Evolutionary conservation across 129 eudicot species (phyloP).

Genomic region (Flaveria bidentis): DNA sequence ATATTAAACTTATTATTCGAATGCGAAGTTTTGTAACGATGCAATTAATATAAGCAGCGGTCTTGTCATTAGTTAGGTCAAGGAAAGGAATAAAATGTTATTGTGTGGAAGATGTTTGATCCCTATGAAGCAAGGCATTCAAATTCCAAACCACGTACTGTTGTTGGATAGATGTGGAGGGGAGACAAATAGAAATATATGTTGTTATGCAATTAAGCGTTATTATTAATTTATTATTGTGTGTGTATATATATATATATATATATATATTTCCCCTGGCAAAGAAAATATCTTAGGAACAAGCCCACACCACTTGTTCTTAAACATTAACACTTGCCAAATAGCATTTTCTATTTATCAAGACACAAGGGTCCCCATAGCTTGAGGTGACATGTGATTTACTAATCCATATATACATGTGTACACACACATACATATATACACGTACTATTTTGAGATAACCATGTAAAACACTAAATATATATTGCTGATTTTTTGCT

Average conservation of each 20-base stretch:
- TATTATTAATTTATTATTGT: background rate
- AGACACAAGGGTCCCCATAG: background rate
- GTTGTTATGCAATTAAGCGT: background rate
- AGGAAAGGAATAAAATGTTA: slow-evolving; percentile 16
- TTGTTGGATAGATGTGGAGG: slow-evolving; percentile 21
- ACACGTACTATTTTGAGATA: too few species aligned
- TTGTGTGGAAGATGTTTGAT: slow-evolving; percentile 39
- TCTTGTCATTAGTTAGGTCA: background rate
- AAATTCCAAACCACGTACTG: background rate
- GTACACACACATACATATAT: too few species aligned
- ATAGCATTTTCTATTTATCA: slow-evolving; percentile 9
- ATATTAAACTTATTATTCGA: slow-evolving; percentile 23
- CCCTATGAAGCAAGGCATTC: slow-evolving; percentile 37
- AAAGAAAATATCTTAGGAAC: slow-evolving; percentile 28
- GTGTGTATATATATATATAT: too few species aligned
- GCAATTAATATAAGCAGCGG: slow-evolving; percentile 23
- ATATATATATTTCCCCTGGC: background rate
- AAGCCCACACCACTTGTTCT: slow-evolving; percentile 4
- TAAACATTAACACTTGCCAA: slow-evolving; percentile 1
- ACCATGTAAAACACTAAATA: too few species aligned
- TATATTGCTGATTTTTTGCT: too few species aligned
- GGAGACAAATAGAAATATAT: slow-evolving; percentile 23
- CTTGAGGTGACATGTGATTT: background rate
- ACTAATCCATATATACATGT: background rate
- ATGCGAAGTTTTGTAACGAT: slow-evolving; percentile 29